phyloP scores from a whole-genome alignment of 2,329 filamentous ascomycete species.

The Aspergillus sp. region DNA sequence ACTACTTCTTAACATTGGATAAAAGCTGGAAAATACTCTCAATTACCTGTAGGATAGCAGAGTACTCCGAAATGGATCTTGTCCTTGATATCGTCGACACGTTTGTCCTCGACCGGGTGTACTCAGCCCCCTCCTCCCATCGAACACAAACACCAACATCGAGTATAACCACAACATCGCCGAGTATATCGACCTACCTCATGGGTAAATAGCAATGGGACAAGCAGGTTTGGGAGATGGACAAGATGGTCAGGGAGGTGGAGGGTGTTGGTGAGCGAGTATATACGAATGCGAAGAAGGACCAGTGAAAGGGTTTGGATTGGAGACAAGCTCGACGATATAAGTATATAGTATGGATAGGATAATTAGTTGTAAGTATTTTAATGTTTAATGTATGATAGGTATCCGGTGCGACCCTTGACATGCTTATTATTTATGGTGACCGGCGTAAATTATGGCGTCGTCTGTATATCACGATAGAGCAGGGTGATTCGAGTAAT shows the following conservation, averaged over 20 bases:
- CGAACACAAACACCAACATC: not conserved
- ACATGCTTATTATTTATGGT: no score
- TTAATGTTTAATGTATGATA: no score
- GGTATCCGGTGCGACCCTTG: no score
- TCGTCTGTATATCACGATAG: no score
- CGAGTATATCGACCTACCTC: slow-evolving; percentile 24
- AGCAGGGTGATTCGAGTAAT: no score
- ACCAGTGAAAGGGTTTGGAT: not conserved
- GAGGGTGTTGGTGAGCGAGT: not conserved
- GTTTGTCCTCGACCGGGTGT: slow-evolving; percentile 72
- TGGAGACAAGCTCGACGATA: no score
- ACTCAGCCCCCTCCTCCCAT: slow-evolving; percentile 50
- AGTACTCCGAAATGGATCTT: slow-evolving; percentile 67
- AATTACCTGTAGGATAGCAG: accelerated
- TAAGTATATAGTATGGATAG: no score
- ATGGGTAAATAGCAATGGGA: not conserved
- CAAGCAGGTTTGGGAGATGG: not conserved
- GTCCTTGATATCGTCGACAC: slow-evolving; percentile 78
- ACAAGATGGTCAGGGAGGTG: not conserved
- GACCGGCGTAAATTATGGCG: no score
- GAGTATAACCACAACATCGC: slow-evolving; percentile 27
- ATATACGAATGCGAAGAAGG: not conserved
- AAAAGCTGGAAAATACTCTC: not conserved
- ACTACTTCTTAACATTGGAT: not conserved
- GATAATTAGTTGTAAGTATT: not conserved